Conservation (phyloP, 306 rosid genomes). For the Glycine tomentella region DNA sequence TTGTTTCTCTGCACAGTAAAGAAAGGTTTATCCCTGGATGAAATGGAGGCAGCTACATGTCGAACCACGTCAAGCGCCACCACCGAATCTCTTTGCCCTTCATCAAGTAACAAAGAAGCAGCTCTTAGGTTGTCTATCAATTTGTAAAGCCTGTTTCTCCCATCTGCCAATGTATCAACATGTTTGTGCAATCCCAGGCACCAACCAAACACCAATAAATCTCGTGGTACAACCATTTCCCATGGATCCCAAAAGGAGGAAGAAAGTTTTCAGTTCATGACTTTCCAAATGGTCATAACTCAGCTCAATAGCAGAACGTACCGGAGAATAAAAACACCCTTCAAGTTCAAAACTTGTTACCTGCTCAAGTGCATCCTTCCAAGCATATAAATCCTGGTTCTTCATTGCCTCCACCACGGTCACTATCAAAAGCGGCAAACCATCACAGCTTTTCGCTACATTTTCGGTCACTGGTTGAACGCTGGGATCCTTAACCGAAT, state of each 20-base stretch:
- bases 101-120: conserved; percentile 47
- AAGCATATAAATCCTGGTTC: conserved; percentile 42
- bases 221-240: conserved; percentile 27
- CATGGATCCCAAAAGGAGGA: conserved; percentile 48
- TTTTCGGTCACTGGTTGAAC: conserved; percentile 38
- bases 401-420: conserved; percentile 44
- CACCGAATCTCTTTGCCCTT: conserved; percentile 10
- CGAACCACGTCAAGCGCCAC: conserved; percentile 36
- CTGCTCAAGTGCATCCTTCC: conserved; percentile 54
- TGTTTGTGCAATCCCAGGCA: conserved; percentile 48
- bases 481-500: neutral
- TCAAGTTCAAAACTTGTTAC: conserved; percentile 37
- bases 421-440: conserved; percentile 54
- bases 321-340: conserved; percentile 30
- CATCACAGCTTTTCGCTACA: conserved; percentile 44
- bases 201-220: conserved; percentile 52
- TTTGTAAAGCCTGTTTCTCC: conserved; percentile 48
- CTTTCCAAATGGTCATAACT: conserved; percentile 41
- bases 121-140: conserved; percentile 45
- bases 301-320: conserved; percentile 41
- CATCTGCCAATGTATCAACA: conserved; percentile 45
- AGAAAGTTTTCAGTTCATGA: conserved; percentile 46
- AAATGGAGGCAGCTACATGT: conserved; percentile 44
- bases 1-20: conserved; percentile 32
- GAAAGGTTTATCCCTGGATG: conserved; percentile 37